Percentiles rank a stretch among this genome's conserved stretches.
Evolutionary conservation across 345 rosid genomes (phyloP).

Genomic region (Citrus medica): DNA sequence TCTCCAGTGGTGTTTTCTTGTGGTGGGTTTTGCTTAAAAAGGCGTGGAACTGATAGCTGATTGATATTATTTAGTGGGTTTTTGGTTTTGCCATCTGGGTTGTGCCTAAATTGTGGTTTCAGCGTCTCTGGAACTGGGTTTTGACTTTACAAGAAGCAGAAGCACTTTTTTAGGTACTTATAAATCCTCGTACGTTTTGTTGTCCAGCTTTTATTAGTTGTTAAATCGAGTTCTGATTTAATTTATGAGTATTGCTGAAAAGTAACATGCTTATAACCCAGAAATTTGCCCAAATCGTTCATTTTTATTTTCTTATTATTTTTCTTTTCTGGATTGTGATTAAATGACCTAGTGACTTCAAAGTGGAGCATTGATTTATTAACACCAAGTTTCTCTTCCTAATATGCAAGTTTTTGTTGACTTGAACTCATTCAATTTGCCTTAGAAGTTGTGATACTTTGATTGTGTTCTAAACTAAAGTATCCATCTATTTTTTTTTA

Average conservation of each 20-base stretch:
- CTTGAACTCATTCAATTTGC: not conserved
- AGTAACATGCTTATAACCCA: not conserved
- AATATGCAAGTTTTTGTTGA: not conserved
- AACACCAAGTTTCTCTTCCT: not conserved
- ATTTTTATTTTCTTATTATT: not conserved
- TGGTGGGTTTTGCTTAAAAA: not conserved
- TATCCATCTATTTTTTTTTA: not conserved
- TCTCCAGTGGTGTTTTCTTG: not conserved
- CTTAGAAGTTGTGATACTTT: not conserved
- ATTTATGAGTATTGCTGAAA: not conserved
- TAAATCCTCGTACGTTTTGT: not conserved
- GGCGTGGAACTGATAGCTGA: not conserved
- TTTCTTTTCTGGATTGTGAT: not conserved
- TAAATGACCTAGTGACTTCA: not conserved
- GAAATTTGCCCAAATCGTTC: not conserved
- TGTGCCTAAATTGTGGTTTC: constrained; percentile 6
- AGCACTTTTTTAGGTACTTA: constrained; percentile 11
- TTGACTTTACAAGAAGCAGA: constrained; percentile 15
- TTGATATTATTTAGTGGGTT: not conserved
- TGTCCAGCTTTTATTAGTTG: not conserved
- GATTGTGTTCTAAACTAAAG: not conserved
- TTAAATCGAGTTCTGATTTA: not conserved
- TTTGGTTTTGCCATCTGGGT: constrained; percentile 5
- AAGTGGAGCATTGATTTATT: not conserved
- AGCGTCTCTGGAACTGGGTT: constrained; percentile 6